Evolutionary conservation across 345 rosid species (phyloP), one percentile per base, ranked within the genome.

Genomic region (Eucalyptus marginata): DNA sequence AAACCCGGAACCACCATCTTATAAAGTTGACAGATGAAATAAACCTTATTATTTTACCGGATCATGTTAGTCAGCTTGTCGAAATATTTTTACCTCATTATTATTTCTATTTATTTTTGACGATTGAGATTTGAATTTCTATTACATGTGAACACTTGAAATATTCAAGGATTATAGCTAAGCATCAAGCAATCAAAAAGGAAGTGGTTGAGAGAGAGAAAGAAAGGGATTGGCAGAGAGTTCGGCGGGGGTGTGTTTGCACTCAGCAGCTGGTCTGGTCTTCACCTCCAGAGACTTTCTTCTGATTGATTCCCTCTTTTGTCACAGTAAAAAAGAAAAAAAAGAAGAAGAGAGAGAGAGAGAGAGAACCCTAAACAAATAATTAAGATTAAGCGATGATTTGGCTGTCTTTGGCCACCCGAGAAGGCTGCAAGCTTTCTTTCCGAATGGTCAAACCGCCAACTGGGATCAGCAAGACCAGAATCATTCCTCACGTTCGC

Each of bases 401-500:
- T 31, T 76, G 84, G 84, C 84, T 76, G 47, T 76, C 58, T 86
- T 86, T 54, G 33, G 87, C 87, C 62, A 86, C 59, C 59, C 87
- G 33, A 86, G 87, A 54, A 49, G 87, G 87, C 87, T 51, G 66
- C 58, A 86, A 86, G 86, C 43, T 36, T 68, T 86, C 80, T 91
- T 92, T 91, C 91, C 90, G 91, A 88, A 68, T 54, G 33, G n/a
- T 64, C 56, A 86, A 87, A 87, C 87, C 13, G 47, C 27, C 84
- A 40, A 40, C 84, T 76, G 84, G 84, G 47, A 15, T 76, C 91
- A 51, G 90, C 49, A 86, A 87, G 91, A 81, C 84, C 84, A 36
- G 91, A 91, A 92, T 93, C 91, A 90, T 90, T 89, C 91, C 93
- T 91, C 94, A 90, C 92, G 94, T 93, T 93, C 88, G 86, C 84